Base-by-base conservation (phyloP, 2,329 filamentous ascomycete genomes). In the Scedosporium aurantiacum region DNA sequence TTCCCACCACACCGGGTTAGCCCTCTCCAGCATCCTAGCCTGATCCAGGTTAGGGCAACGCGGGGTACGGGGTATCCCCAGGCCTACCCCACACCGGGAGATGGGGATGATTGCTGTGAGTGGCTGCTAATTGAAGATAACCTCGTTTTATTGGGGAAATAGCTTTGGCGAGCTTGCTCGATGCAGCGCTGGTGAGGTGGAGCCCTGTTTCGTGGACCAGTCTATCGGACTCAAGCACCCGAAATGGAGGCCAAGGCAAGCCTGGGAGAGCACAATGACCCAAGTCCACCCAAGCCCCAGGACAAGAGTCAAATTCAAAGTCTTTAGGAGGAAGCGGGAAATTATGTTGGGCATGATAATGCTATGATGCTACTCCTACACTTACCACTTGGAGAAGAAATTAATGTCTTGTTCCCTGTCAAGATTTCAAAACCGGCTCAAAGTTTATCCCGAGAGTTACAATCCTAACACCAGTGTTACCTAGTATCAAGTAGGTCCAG, bases 21-120 rank as follows among this genome's bases (percentile, higher is more conserved):
- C 50, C 50, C 5, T 14, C 7, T 5, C 50, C 8, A 54, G 45
- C 18, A 25, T 28, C 25, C 25, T 60, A 12, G 41, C 41, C 27
- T 3, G 6, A 28, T 60, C 16, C 18, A 43, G 58, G 16, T 32
- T 60, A 50, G 58, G 43, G 25, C 4, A 28, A 52, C 47, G 58
- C 58, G 58, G 58, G 58, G 58, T 60, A 60, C 50, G 58, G 58
- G 58, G 58, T 32, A 52, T 45, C 37, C 21, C 40, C 58, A 54
- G 50, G 21, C 3, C 18, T 54, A 23, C 50, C 50, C 50, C 50
- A 54, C 43, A 60, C 27, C 58, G 58, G 58, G 58, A 52, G 58
- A 60, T 60, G 28, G 25, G 47, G 5, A n/a, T 4, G 23, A 25
- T 18, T 18, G 25, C 23, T 50, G 7, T 50, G 40, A n/a, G 18